Conservation (phyloP, 73 alveolate species). For the Halteria grandinella region DNA sequence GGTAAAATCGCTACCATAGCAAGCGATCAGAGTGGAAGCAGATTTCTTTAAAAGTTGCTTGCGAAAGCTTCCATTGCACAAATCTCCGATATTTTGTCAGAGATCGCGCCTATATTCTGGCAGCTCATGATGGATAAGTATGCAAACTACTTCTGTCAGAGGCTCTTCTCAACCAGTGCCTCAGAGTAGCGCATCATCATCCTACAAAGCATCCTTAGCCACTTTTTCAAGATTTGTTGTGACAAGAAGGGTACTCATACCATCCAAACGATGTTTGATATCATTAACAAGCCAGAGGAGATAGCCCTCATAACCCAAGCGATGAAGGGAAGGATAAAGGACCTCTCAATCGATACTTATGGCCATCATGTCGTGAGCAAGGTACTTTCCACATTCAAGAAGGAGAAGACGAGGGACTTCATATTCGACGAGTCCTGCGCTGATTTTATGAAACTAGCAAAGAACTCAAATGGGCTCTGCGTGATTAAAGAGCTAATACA, state of each 20-base stretch:
- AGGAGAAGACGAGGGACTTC: conserved; percentile 62
- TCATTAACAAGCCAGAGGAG: conserved; percentile 74
- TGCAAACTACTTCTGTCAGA: conserved; percentile 92
- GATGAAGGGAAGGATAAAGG: conserved; percentile 58
- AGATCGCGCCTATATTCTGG: conserved; percentile 31
- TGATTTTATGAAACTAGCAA: conserved; percentile 66
- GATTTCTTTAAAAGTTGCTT: conserved; percentile 54
- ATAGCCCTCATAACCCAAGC: conserved; percentile 72
- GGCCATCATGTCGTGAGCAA: conserved; percentile 89
- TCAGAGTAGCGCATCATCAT: conserved; percentile 79
- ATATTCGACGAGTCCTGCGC: conserved; percentile 55
- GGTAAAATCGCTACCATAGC: conserved; percentile 55
- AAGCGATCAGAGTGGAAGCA: conserved; percentile 52
- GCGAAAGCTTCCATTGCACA: conserved; percentile 61
- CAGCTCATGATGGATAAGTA: conserved; percentile 85
- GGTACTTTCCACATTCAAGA: conserved; percentile 76
- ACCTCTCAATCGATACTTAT: conserved; percentile 67
- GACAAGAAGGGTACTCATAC: conserved; percentile 94
- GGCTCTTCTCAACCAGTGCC: conserved; percentile 76
- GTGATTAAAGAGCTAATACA: conserved; percentile 90
- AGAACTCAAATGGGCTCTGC: conserved; percentile 89
- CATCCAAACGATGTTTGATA: conserved; percentile 85
- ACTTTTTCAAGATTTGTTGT: conserved; percentile 72
- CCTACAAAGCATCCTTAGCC: conserved; percentile 70
- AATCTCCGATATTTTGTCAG: conserved; percentile 53